phyloP scores from a whole-genome alignment of 2,329 filamentous ascomycete genomes.

The Alternaria arborescens region DNA sequence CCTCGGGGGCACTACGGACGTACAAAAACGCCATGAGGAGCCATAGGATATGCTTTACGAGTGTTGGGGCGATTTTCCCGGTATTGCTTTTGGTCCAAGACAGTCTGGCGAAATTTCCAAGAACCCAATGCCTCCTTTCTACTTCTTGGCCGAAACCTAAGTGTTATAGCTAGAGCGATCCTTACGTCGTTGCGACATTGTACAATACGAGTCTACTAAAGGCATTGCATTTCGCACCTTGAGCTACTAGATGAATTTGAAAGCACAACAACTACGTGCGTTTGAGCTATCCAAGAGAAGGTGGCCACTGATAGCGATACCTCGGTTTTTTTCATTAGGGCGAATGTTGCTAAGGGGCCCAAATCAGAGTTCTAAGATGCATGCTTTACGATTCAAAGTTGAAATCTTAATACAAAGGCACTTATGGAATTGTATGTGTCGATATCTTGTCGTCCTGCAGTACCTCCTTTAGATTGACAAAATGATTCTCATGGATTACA shows the following conservation, averaged over 20 bases:
- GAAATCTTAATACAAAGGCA: neutral
- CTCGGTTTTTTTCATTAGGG: neutral
- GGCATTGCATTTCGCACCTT: neutral
- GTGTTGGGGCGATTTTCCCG: neutral
- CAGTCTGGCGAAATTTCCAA: neutral
- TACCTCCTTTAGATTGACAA: neutral
- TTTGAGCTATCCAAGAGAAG: fast-evolving
- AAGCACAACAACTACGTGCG: neutral
- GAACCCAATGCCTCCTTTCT: neutral
- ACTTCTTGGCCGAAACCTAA: neutral
- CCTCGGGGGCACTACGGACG: neutral
- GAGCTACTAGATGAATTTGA: neutral
- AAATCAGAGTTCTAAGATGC: neutral
- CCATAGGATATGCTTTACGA: neutral
- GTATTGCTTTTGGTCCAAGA: neutral
- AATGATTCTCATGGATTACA: neutral
- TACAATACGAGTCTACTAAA: neutral
- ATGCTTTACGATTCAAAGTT: neutral
- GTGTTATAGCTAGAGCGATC: neutral
- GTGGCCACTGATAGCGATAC: neutral
- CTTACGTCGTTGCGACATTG: neutral
- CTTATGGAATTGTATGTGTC: neutral
- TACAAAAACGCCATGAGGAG: neutral
- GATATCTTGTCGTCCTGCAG: neutral
- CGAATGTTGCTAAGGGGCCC: neutral